phyloP scores from a whole-genome alignment of 2,329 filamentous ascomycete species.

The Didymella pomorum region DNA sequence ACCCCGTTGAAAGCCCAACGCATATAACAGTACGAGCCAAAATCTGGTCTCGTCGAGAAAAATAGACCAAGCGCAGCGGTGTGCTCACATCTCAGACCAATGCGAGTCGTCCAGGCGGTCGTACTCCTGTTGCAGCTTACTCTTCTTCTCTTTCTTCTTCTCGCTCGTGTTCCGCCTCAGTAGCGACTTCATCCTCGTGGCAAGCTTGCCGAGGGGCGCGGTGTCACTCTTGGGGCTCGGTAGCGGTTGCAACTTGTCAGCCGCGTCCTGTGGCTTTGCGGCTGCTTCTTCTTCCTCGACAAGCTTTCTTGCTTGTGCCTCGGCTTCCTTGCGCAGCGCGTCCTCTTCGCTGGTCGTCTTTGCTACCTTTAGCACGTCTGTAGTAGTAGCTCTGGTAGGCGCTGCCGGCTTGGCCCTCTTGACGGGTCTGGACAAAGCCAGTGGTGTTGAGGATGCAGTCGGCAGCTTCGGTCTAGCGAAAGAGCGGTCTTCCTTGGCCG shows the following conservation, averaged over 20 bases:
- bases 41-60: neutral
- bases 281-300: slow-evolving; percentile 17
- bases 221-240: slow-evolving; percentile 23
- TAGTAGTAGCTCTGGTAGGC: slow-evolving; percentile 14
- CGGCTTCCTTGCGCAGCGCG: slow-evolving; percentile 27
- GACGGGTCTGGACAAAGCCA: slow-evolving; percentile 27
- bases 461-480: slow-evolving; percentile 7
- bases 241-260: slow-evolving; percentile 22
- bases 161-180: slow-evolving; percentile 35
- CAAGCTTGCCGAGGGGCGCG: slow-evolving; percentile 40
- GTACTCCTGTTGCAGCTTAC: slow-evolving; percentile 33
- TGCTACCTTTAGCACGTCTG: slow-evolving; percentile 2
- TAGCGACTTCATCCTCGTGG: slow-evolving; percentile 43
- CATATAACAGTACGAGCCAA: neutral
- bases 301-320: slow-evolving; percentile 25
- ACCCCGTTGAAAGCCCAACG: neutral
- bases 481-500: slow-evolving; percentile 1
- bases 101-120: slow-evolving; percentile 45
- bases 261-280: slow-evolving; percentile 6
- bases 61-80: neutral
- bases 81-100: slow-evolving; percentile 47
- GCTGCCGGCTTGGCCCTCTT: slow-evolving; percentile 17
- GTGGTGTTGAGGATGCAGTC: slow-evolving; percentile 1
- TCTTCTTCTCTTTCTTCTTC: slow-evolving; percentile 40
- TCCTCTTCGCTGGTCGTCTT: slow-evolving; percentile 12